A percentile compares a stretch with the other conserved stretches of the same genome.
phyloP scores from a whole-genome alignment of 345 rosid genomes.

The Psidium guajava region DNA sequence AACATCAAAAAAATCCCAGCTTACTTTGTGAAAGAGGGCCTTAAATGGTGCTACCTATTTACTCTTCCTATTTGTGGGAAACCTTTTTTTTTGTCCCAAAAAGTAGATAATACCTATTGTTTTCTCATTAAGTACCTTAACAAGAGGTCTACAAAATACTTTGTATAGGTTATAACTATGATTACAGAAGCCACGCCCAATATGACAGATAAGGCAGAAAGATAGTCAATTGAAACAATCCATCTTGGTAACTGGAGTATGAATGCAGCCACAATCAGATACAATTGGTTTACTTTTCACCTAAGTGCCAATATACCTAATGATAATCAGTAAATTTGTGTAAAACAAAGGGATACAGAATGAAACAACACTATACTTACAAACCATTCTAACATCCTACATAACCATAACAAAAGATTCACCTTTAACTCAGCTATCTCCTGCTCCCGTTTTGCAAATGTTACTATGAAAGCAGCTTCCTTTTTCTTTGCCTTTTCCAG shows the following conservation, averaged over 20 bases:
- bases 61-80: not conserved
- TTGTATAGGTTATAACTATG: not conserved
- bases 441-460: constrained; percentile 88
- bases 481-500: constrained; percentile 90
- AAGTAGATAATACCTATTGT: not conserved
- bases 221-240: not conserved
- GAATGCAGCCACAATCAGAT: not conserved
- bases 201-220: not conserved
- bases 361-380: not conserved
- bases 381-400: not conserved
- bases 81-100: not conserved
- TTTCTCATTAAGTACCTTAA: not conserved
- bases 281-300: not conserved
- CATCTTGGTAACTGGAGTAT: not conserved
- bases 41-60: not conserved
- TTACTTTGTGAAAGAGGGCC: not conserved
- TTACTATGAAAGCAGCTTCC: constrained; percentile 95
- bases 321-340: not conserved
- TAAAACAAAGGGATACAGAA: not conserved
- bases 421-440: constrained; percentile 94
- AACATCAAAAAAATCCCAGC: not conserved
- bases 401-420: not conserved
- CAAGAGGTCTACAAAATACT: not conserved
- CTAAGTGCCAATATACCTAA: not conserved
- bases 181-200: not conserved